These are phyloP conservation scores for Fusarium sacchari DNA, from an alignment of 2,329 filamentous ascomycete species.

Conservation along the genomic window DNA sequence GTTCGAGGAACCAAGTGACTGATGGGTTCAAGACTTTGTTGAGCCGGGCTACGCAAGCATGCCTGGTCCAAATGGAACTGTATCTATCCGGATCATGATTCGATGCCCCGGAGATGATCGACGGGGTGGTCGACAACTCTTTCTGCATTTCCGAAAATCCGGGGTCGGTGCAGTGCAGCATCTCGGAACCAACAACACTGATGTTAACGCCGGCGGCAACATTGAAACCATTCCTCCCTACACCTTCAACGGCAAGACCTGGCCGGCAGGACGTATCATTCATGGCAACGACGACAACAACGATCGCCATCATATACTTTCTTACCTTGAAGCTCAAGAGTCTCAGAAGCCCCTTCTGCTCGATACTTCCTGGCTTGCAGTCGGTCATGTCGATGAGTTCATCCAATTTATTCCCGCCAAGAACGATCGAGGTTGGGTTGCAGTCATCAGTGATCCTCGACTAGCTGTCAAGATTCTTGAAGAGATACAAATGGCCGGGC, in stretches of 20 bases:
- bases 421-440: conserved; percentile 35
- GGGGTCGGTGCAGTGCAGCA: conserved; percentile 45
- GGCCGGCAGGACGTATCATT: not conserved
- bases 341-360: conserved; percentile 47
- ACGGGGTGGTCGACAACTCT: conserved; percentile 44
- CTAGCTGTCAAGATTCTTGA: conserved; percentile 17
- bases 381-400: conserved; percentile 44
- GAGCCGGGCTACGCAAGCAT: conserved; percentile 53
- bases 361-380: conserved; percentile 37
- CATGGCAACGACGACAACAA: not conserved
- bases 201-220: conserved; percentile 34
- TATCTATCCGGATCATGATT: conserved; percentile 47
- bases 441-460: conserved; percentile 27
- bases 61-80: conserved; percentile 48
- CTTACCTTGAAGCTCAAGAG: conserved; percentile 47
- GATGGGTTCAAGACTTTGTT: conserved; percentile 53
- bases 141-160: conserved; percentile 37
- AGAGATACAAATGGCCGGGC: not conserved
- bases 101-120: conserved; percentile 41
- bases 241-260: not conserved
- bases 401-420: conserved; percentile 41
- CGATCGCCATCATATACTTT: conserved; percentile 14
- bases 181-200: not conserved
- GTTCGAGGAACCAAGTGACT: conserved; percentile 35
- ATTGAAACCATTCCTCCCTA: conserved; percentile 41